Percentiles rank a stretch among this genome's conserved stretches.
phyloP scores from a whole-genome alignment of 768 basidiomycete genomes.

The Rhodotorula taiwanensis region DNA sequence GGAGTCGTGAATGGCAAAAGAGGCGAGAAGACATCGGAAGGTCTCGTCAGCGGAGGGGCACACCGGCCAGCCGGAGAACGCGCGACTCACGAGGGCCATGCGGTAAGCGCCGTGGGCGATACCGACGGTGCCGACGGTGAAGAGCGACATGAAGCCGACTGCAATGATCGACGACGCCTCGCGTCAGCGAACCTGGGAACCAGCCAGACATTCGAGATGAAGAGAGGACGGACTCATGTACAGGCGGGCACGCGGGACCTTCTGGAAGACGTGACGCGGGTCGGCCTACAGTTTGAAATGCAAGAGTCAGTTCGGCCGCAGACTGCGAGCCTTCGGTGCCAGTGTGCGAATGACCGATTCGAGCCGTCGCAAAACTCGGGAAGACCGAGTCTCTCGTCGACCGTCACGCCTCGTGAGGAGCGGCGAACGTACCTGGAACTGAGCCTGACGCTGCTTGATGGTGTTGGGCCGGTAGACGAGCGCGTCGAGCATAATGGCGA shows the following conservation, averaged over 20 bases:
- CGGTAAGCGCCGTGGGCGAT: conserved; percentile 21
- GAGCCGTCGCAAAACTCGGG: too few species aligned
- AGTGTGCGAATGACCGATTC: neutral
- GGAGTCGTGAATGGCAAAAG: neutral
- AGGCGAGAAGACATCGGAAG: neutral
- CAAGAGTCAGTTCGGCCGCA: neutral
- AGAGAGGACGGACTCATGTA: conserved; percentile 26
- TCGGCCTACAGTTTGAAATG: conserved; percentile 19
- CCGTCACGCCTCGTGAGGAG: too few species aligned
- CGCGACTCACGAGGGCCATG: conserved; percentile 22
- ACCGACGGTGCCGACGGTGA: conserved; percentile 27
- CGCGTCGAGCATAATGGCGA: conserved; percentile 22
- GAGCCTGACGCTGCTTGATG: conserved; percentile 9
- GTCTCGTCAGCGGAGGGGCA: neutral
- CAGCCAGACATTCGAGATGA: neutral
- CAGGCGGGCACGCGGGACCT: conserved; percentile 31
- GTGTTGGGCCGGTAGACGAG: conserved; percentile 29
- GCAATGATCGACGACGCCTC: neutral
- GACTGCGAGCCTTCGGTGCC: too few species aligned
- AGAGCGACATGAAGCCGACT: conserved; percentile 32
- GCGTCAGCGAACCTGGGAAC: neutral
- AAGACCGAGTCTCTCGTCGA: too few species aligned
- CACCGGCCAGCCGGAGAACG: too few species aligned
- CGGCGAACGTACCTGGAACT: conserved; percentile 16
- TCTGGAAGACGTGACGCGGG: conserved; percentile 29